These are phyloP conservation scores for Phytophthora uliginosa DNA, from an alignment of 352 stramenopile species.

Conservation along the genomic window DNA sequence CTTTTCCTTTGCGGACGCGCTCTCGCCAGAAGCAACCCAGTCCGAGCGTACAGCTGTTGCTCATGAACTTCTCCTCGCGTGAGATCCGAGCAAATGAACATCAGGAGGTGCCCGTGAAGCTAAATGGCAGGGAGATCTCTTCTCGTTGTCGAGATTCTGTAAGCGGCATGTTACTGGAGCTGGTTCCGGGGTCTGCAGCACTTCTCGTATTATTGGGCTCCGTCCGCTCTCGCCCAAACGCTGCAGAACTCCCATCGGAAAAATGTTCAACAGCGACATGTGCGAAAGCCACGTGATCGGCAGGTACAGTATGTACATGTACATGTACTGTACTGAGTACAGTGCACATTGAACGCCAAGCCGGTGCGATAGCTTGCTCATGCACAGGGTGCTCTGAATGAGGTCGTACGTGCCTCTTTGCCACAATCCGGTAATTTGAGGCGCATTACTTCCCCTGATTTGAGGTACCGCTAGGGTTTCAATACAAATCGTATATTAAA, in stretches of 20 bases:
- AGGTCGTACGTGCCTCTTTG: no score
- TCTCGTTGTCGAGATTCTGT: conserved; percentile 4
- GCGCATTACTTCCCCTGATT: no score
- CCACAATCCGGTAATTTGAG: no score
- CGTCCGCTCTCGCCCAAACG: neutral
- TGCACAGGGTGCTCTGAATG: no score
- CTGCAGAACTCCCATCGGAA: conserved; percentile 10
- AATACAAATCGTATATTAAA: no score
- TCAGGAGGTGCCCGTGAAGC: conserved; percentile 13
- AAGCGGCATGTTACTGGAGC: neutral
- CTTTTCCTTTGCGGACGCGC: conserved; percentile 26
- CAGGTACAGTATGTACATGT: no score
- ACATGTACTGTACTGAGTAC: neutral
- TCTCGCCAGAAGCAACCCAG: conserved; percentile 38
- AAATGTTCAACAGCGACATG: conserved; percentile 38
- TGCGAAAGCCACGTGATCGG: conserved; percentile 35
- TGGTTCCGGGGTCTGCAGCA: neutral
- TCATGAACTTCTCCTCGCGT: conserved; percentile 30
- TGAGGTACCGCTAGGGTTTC: no score
- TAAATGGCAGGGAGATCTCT: neutral
- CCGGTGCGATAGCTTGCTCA: conserved; percentile 18
- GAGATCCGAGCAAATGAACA: conserved; percentile 15
- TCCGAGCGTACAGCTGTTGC: conserved; percentile 33
- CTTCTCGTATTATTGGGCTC: neutral
- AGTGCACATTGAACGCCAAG: neutral